Conservation (phyloP, 768 basidiomycete genomes). For the Galerina sulciceps region DNA sequence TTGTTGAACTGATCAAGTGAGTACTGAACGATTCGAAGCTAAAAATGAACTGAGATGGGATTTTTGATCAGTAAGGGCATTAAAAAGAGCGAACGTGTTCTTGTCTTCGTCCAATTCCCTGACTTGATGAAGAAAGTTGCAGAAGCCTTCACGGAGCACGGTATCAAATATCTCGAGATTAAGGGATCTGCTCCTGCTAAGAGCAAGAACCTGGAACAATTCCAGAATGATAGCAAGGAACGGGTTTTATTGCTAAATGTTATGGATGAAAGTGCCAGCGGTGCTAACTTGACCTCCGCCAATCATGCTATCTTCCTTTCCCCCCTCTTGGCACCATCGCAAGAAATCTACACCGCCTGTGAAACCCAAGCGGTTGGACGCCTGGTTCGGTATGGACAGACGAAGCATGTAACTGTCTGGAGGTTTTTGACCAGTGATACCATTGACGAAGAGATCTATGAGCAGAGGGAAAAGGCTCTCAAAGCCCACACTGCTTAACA, state of each 20-base stretch:
- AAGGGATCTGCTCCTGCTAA: conserved; percentile 75
- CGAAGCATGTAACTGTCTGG: conserved; percentile 80
- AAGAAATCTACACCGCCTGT: conserved; percentile 85
- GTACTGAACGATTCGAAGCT: conserved; percentile 21
- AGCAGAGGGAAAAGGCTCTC: conserved; percentile 47
- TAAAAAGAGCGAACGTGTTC: conserved; percentile 77
- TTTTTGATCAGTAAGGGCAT: conserved; percentile 56
- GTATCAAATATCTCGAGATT: conserved; percentile 81
- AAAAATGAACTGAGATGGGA: conserved; percentile 6
- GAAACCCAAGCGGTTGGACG: conserved; percentile 87
- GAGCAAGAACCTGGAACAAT: conserved; percentile 83
- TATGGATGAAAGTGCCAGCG: conserved; percentile 95
- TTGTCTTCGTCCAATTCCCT: conserved; percentile 96
- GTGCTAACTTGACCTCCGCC: conserved; percentile 89
- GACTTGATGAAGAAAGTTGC: conserved; percentile 92
- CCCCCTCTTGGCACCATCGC: conserved; percentile 80
- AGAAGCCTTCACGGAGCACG: conserved; percentile 74
- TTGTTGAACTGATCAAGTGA: conserved; percentile 77
- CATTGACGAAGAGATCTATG: conserved; percentile 85
- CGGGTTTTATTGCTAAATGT: conserved; percentile 88
- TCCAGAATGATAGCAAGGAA: conserved; percentile 81
- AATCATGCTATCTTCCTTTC: conserved; percentile 96
- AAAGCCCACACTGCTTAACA: conserved; percentile 15
- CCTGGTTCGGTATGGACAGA: conserved; percentile 82
- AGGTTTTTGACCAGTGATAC: conserved; percentile 86